Evolutionary conservation across 768 basidiomycete species (phyloP).

Genomic region (Amanita pseudoporphyria): DNA sequence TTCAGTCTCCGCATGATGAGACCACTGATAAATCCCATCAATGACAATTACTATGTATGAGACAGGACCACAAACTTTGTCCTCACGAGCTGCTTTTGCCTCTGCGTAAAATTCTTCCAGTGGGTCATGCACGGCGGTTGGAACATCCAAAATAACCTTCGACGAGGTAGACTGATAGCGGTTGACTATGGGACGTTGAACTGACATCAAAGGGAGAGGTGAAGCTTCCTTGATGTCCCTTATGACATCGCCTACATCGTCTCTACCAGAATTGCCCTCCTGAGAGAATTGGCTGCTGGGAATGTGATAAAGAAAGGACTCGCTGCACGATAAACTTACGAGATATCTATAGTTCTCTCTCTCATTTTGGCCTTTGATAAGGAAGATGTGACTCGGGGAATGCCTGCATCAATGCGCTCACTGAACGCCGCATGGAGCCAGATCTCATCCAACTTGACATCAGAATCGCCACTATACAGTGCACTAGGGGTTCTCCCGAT

Average conservation of each 20-base stretch:
- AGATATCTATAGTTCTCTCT: constrained; percentile 29
- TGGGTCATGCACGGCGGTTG: constrained; percentile 32
- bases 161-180: background rate
- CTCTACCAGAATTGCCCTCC: constrained; percentile 12
- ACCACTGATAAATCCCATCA: constrained; percentile 17
- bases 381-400: background rate
- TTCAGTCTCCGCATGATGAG: constrained; percentile 15
- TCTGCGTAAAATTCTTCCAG: constrained; percentile 54
- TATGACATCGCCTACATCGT: constrained; percentile 14
- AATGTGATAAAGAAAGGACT: constrained; percentile 5
- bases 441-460: constrained; percentile 24
- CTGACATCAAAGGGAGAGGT: constrained; percentile 8
- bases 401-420: constrained; percentile 35
- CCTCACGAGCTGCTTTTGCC: constrained; percentile 41
- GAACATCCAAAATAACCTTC: background rate
- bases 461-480: constrained; percentile 1
- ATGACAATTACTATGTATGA: background rate
- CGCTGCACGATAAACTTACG: constrained; percentile 24
- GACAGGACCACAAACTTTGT: constrained; percentile 23
- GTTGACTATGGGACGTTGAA: constrained; percentile 3
- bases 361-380: constrained; percentile 16
- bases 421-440: constrained; percentile 39
- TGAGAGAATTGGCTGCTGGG: constrained; percentile 27
- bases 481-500: constrained; percentile 14
- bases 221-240: constrained; percentile 6